Evolutionary conservation across 2,329 filamentous ascomycete species (phyloP).

Genomic region (Lecanosticta acicola): DNA sequence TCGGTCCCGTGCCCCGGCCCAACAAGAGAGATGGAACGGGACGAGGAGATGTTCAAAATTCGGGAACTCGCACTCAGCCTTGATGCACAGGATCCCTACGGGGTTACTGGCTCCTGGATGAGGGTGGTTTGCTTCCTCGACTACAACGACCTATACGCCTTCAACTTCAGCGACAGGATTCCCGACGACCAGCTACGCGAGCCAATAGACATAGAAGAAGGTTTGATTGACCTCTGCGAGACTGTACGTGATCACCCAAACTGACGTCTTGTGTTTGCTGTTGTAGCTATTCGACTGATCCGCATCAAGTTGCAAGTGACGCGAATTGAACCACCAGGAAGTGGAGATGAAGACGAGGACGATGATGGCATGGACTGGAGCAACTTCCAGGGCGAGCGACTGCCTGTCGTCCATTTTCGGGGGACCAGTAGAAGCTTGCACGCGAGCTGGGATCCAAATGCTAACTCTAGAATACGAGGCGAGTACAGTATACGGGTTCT

Average conservation of each 20-base stretch:
- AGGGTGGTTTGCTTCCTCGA: constrained; percentile 53
- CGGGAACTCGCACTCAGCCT: constrained; percentile 39
- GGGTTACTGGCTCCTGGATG: constrained; percentile 65
- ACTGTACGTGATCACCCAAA: constrained; percentile 24
- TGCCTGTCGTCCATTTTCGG: constrained; percentile 64
- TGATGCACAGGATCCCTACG: constrained; percentile 61
- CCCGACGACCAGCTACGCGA: constrained; percentile 35
- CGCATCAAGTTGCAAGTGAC: constrained; percentile 60
- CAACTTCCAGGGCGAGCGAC: constrained; percentile 24
- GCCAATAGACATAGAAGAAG: constrained; percentile 56
- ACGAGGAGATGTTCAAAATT: constrained; percentile 21
- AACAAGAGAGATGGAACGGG: constrained; percentile 11
- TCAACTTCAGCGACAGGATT: constrained; percentile 56
- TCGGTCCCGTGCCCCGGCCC: constrained; percentile 2
- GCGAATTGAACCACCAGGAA: constrained; percentile 53
- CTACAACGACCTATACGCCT: constrained; percentile 65
- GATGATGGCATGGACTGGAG: constrained; percentile 26
- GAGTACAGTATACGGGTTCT: constrained; percentile 22
- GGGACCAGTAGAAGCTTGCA: constrained; percentile 59
- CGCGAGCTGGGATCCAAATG: constrained; percentile 61
- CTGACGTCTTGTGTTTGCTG: constrained; percentile 12
- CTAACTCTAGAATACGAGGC: constrained; percentile 62
- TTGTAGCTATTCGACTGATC: constrained; percentile 59
- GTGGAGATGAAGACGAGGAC: constrained; percentile 36
- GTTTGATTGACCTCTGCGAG: constrained; percentile 30